These are phyloP conservation scores for Nannochloropsis salina DNA, from an alignment of 108 stramenopile species.

Conservation along the genomic window DNA sequence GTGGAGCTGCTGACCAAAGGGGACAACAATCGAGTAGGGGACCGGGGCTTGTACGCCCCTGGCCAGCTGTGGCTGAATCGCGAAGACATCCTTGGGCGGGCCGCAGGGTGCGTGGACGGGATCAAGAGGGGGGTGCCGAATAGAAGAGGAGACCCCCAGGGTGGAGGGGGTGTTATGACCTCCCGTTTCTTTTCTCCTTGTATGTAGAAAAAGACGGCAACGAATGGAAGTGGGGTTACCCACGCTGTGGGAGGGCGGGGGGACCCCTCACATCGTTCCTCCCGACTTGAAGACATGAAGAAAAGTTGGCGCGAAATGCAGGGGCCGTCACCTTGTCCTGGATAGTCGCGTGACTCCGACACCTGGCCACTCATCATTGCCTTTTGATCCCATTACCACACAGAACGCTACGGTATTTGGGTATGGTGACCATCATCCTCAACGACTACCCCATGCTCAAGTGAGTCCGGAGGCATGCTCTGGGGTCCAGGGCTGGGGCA, in stretches of 20 bases:
- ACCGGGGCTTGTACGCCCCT: slow-evolving; percentile 95
- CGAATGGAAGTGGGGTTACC: too few species aligned
- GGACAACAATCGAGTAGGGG: slow-evolving; percentile 98
- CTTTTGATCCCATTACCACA: slow-evolving; percentile 28
- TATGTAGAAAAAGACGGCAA: not conserved
- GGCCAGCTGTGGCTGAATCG: slow-evolving; percentile 97
- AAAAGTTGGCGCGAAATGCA: too few species aligned
- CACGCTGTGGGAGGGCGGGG: too few species aligned
- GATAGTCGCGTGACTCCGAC: too few species aligned
- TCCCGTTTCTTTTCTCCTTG: not conserved
- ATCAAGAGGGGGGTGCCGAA: not conserved
- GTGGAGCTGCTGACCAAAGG: slow-evolving; percentile 97
- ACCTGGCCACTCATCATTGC: not conserved
- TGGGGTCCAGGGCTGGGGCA: not conserved
- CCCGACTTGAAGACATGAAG: too few species aligned
- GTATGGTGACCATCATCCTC: slow-evolving; percentile 97
- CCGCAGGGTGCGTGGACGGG: slow-evolving; percentile 41
- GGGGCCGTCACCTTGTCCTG: too few species aligned
- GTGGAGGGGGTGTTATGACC: not conserved
- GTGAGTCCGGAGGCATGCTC: slow-evolving; percentile 47
- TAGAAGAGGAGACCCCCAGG: not conserved
- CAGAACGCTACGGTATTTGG: slow-evolving; percentile 88
- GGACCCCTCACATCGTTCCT: too few species aligned
- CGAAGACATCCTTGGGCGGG: slow-evolving; percentile 95
- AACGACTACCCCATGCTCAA: slow-evolving; percentile 98